phyloP scores from a whole-genome alignment of 139 green algal genomes.

The Bryopsis sp. region DNA sequence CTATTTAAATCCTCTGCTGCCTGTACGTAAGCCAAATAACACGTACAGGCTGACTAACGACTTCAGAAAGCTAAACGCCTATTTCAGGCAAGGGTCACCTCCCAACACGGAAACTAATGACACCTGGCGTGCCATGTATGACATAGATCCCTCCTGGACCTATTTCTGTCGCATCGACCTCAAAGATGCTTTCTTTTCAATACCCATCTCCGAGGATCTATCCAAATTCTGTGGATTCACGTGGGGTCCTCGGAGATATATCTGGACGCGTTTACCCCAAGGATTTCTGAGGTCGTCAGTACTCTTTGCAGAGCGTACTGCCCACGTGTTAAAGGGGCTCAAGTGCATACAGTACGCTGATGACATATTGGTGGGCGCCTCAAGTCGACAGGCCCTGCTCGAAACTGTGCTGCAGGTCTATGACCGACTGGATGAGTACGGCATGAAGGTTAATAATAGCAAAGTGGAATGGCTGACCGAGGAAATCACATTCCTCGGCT shows the following conservation, averaged over 20 bases:
- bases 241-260: neutral
- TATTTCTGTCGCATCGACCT: constrained; percentile 7
- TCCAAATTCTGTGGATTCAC: constrained; percentile 1
- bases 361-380: neutral
- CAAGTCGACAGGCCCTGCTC: neutral
- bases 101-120: neutral
- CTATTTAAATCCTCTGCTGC: no score
- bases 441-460: constrained; percentile 8
- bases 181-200: constrained; percentile 16
- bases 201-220: neutral
- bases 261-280: constrained; percentile 11
- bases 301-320: constrained; percentile 13
- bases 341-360: constrained; percentile 9
- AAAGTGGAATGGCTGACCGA: neutral
- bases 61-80: constrained; percentile 14
- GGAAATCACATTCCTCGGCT: constrained; percentile 1
- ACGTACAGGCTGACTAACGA: constrained; percentile 20
- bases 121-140: constrained; percentile 2
- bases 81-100: neutral
- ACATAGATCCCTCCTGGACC: constrained; percentile 1
- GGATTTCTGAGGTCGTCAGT: constrained; percentile 11
- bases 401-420: neutral
- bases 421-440: neutral
- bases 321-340: constrained; percentile 6
- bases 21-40: no score